Percentiles rank a stretch among this genome's conserved stretches.
Conservation (phyloP, 2,329 filamentous ascomycete species). For the Ascochyta viciae-villosae region DNA sequence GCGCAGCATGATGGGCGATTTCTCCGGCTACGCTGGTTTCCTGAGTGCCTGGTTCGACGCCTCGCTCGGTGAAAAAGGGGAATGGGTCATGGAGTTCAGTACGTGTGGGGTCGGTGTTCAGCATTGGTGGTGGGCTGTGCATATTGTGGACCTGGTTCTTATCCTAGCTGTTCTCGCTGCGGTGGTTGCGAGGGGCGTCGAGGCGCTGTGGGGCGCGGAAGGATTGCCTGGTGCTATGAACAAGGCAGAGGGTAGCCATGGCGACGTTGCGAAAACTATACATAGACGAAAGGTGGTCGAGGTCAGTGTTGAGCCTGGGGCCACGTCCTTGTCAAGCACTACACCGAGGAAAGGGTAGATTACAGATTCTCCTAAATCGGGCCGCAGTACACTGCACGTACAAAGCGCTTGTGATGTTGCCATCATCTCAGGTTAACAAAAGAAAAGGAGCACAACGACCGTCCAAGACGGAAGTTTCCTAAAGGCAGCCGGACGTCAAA, state of each 20-base stretch:
- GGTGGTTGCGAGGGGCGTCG: not conserved
- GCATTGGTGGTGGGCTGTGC: conserved; percentile 93
- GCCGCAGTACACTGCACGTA: too few relatives aligned
- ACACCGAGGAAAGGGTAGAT: too few relatives aligned
- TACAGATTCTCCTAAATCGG: too few relatives aligned
- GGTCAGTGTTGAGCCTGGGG: not conserved
- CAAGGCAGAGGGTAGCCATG: not conserved
- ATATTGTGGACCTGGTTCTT: conserved; percentile 58
- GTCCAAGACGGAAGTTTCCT: too few relatives aligned
- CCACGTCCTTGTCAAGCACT: not conserved
- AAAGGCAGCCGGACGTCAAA: too few relatives aligned
- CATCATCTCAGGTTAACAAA: too few relatives aligned
- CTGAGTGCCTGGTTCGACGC: conserved; percentile 89
- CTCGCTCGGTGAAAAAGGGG: conserved; percentile 70
- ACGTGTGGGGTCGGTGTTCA: conserved; percentile 83
- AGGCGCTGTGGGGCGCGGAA: not conserved
- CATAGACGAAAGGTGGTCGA: not conserved
- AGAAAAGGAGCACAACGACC: too few relatives aligned
- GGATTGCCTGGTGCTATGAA: not conserved
- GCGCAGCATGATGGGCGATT: conserved; percentile 98
- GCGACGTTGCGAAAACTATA: not conserved
- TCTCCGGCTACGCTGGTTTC: conserved; percentile 88
- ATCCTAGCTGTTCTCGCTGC: not conserved
- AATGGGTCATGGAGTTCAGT: conserved; percentile 83
- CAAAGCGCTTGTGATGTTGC: too few relatives aligned